Evolutionary conservation across 2,329 filamentous ascomycete genomes (phyloP).

Genomic region (Claviceps sp.): DNA sequence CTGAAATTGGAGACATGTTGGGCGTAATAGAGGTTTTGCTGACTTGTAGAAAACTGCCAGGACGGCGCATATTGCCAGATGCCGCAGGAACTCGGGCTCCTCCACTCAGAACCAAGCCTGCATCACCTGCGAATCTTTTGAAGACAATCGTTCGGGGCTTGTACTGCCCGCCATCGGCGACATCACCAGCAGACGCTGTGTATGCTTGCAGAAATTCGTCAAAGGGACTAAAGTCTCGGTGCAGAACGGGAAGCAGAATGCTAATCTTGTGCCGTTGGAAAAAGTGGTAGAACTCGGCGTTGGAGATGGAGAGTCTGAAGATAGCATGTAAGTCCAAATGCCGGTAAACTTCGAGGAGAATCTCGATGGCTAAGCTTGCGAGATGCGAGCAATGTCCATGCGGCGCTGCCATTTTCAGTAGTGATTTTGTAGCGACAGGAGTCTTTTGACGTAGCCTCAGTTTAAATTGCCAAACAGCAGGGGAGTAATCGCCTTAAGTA

Average conservation of each 20-base stretch:
- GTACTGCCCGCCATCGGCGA: conserved; percentile 21
- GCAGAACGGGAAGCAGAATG: conserved; percentile 30
- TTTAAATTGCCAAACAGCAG: neutral
- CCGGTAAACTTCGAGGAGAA: conserved; percentile 34
- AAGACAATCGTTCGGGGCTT: conserved; percentile 26
- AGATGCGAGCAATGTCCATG: conserved; percentile 11
- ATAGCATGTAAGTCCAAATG: conserved; percentile 28
- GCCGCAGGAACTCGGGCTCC: neutral
- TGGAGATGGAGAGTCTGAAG: conserved; percentile 24
- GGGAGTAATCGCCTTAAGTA: too few species aligned
- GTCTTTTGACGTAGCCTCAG: neutral
- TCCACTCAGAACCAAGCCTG: conserved; percentile 13
- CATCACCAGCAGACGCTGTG: conserved; percentile 26
- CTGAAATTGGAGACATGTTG: neutral
- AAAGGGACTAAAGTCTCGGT: conserved; percentile 29
- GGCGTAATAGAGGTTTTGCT: conserved; percentile 3
- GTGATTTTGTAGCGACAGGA: neutral
- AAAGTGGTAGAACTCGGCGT: conserved; percentile 25
- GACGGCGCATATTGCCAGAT: neutral
- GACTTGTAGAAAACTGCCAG: conserved; percentile 11
- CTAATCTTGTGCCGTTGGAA: conserved; percentile 25
- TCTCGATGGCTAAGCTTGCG: conserved; percentile 29
- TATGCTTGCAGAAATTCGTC: conserved; percentile 33
- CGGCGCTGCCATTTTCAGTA: conserved; percentile 10
- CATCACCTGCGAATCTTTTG: conserved; percentile 21